These are phyloP conservation scores for Plantago lanceolata DNA, from an alignment of 305 asterid genomes.

Conservation along the genomic window DNA sequence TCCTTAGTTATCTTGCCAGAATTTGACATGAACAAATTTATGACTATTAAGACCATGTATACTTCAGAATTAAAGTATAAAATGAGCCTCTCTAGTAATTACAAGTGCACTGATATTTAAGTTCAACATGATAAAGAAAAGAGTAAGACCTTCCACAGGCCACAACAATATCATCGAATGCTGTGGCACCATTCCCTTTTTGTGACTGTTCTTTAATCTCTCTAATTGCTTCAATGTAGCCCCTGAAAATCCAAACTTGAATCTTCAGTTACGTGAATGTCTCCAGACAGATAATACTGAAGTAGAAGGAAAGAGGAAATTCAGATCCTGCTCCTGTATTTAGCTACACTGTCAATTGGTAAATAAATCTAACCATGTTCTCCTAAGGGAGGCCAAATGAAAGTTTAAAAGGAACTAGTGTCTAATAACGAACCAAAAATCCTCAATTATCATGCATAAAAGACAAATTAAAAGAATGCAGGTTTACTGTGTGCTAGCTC, in stretches of 20 bases:
- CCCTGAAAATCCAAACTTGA: slow-evolving; percentile 47
- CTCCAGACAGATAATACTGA: neutral
- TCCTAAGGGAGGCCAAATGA: neutral
- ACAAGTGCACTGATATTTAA: slow-evolving; percentile 2
- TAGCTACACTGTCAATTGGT: neutral
- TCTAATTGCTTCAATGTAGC: slow-evolving; percentile 83
- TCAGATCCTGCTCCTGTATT: neutral
- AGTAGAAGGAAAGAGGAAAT: neutral
- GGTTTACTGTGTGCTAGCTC: no score
- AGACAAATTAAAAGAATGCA: no score
- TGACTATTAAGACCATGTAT: neutral
- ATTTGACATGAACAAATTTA: neutral
- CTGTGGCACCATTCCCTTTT: slow-evolving; percentile 19
- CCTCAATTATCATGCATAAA: neutral
- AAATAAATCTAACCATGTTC: neutral
- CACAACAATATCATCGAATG: slow-evolving; percentile 74
- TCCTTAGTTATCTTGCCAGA: neutral
- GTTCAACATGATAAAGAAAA: slow-evolving; percentile 11
- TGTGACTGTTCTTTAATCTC: slow-evolving; percentile 72
- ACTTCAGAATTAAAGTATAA: neutral
- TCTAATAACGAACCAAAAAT: neutral
- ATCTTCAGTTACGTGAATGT: slow-evolving; percentile 15
- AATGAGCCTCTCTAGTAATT: neutral
- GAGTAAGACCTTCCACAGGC: slow-evolving; percentile 81
- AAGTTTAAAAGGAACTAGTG: neutral